Percentiles rank a stretch among this genome's conserved stretches.
Conservation (phyloP, 768 basidiomycete species). For the Hypholoma fasciculare region DNA sequence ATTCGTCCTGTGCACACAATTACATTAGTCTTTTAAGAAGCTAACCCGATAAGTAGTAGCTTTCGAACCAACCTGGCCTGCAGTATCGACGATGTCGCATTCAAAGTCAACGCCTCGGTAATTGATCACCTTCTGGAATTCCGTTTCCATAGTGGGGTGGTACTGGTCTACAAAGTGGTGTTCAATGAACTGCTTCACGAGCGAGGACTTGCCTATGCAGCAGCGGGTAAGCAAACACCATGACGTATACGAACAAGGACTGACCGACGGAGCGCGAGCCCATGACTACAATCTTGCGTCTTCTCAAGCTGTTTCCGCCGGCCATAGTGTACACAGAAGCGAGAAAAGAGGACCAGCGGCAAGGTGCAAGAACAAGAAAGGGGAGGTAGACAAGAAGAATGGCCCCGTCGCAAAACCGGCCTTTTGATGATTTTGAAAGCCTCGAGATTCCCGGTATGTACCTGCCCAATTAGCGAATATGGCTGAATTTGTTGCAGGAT, state of each 20-base stretch:
- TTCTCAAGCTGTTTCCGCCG: conserved; percentile 41
- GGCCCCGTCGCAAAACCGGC: neutral
- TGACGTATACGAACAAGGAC: conserved; percentile 26
- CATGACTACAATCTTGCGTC: conserved; percentile 82
- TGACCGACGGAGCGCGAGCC: conserved; percentile 85
- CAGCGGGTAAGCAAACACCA: conserved; percentile 4
- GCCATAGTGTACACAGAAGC: neutral
- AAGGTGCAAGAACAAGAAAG: neutral
- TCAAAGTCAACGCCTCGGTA: conserved; percentile 83
- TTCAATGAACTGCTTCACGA: conserved; percentile 86
- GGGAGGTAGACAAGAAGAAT: neutral
- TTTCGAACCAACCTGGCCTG: conserved; percentile 72
- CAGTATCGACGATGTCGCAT: conserved; percentile 94
- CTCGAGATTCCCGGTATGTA: neutral
- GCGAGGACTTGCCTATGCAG: conserved; percentile 83
- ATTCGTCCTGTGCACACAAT: conserved; percentile 69
- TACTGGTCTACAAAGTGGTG: conserved; percentile 85
- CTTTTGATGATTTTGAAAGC: conserved; percentile 1
- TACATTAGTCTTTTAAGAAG: conserved; percentile 7
- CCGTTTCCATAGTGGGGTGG: conserved; percentile 89
- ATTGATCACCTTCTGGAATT: conserved; percentile 71
- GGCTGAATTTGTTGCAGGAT: neutral
- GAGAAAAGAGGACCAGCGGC: neutral
- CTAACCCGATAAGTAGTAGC: neutral
- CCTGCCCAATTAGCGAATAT: conserved; percentile 4